A percentile compares a stretch with the other conserved stretches of the same genome.
Conservation (phyloP, 495 filamentous ascomycete species). For the Xylaria telfairii region DNA sequence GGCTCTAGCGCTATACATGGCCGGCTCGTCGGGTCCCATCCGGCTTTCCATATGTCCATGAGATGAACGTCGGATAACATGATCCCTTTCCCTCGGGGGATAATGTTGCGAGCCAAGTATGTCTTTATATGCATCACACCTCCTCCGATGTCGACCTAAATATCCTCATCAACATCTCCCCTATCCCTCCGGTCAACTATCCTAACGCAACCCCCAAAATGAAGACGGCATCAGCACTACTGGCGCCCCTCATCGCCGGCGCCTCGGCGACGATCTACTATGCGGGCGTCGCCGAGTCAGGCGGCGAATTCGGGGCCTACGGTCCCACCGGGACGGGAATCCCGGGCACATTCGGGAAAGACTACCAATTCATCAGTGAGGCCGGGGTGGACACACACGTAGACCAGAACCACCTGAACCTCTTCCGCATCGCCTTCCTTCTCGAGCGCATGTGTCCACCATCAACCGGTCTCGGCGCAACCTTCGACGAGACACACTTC, state of each 20-base stretch:
- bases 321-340: conserved; percentile 53
- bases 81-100: not conserved
- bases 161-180: not conserved
- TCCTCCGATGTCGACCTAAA: not conserved
- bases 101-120: not conserved
- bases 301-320: conserved; percentile 60
- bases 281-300: conserved; percentile 58
- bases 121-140: conserved; percentile 24
- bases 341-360: conserved; percentile 56
- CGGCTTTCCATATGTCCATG: not conserved
- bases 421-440: conserved; percentile 60
- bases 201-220: conserved; percentile 27
- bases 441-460: conserved; percentile 61
- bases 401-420: conserved; percentile 55
- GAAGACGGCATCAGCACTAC: conserved; percentile 37
- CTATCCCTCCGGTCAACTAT: not conserved
- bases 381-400: conserved; percentile 52
- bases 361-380: conserved; percentile 58
- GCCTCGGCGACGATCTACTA: conserved; percentile 59
- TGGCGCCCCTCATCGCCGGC: conserved; percentile 38
- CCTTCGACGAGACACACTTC: conserved; percentile 60
- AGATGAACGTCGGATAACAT: not conserved
- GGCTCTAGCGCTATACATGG: not conserved
- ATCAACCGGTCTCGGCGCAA: conserved; percentile 54
- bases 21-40: not conserved